phyloP scores from a whole-genome alignment of 1,284 basidiomycete species.

The Fomitopsis palustris region DNA sequence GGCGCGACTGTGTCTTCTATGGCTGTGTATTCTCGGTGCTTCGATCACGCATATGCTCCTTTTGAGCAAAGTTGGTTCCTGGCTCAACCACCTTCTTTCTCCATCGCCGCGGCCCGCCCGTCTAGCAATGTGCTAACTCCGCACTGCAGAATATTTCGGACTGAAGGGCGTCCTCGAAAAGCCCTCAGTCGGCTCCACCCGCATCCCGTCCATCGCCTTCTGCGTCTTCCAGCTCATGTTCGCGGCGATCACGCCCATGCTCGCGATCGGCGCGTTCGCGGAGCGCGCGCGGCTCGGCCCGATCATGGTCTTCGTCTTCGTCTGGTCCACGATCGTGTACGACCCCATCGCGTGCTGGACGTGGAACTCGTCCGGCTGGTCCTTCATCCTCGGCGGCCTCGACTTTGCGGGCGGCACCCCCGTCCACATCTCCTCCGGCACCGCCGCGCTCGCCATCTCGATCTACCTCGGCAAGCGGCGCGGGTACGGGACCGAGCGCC shows the following conservation, averaged over 20 bases:
- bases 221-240: slow-evolving; percentile 91
- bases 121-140: not conserved
- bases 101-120: not conserved
- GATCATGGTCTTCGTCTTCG: slow-evolving; percentile 84
- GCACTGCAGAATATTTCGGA: slow-evolving; percentile 65
- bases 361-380: slow-evolving; percentile 92
- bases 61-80: not conserved
- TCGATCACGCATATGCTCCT: not conserved
- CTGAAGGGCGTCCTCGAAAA: slow-evolving; percentile 78
- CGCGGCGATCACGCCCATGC: slow-evolving; percentile 81
- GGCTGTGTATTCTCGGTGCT: not conserved
- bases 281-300: slow-evolving; percentile 90
- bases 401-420: slow-evolving; percentile 97
- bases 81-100: too few relatives aligned
- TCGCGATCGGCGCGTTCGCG: slow-evolving; percentile 89
- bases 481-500: slow-evolving; percentile 90
- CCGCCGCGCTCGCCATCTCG: slow-evolving; percentile 88
- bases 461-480: slow-evolving; percentile 89
- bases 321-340: slow-evolving; percentile 93
- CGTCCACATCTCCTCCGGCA: slow-evolving; percentile 91
- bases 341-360: slow-evolving; percentile 94
- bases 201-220: slow-evolving; percentile 83
- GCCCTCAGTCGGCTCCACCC: slow-evolving; percentile 69
- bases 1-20: not conserved
- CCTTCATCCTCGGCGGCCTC: slow-evolving; percentile 72